These are phyloP conservation scores for Solanum sitiens DNA, from an alignment of 257 asterid species.

Conservation along the genomic window DNA sequence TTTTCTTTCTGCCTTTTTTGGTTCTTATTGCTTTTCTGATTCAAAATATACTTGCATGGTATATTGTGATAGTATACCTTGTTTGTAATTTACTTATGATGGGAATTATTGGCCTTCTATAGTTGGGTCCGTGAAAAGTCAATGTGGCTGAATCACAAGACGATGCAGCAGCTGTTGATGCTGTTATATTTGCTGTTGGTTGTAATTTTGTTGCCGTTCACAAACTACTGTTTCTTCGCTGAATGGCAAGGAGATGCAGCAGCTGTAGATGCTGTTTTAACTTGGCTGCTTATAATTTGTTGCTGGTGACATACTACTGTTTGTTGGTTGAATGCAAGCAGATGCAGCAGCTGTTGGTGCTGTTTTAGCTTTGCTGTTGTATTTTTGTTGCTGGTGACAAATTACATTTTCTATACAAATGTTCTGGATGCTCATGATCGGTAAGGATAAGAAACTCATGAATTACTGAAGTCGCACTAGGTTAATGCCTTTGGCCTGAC, in stretches of 20 bases:
- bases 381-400: slow-evolving; percentile 21
- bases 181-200: slow-evolving; percentile 28
- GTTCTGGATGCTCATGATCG: slow-evolving; percentile 18
- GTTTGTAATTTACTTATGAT: slow-evolving; percentile 26
- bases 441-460: slow-evolving; percentile 36
- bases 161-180: slow-evolving; percentile 31
- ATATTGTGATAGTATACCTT: slow-evolving; percentile 2
- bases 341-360: slow-evolving; percentile 21
- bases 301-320: slow-evolving; percentile 17
- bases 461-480: slow-evolving; percentile 8
- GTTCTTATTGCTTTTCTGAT: neutral
- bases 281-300: slow-evolving; percentile 35
- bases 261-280: slow-evolving; percentile 38
- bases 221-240: slow-evolving; percentile 25
- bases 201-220: slow-evolving; percentile 15
- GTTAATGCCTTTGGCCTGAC: slow-evolving; percentile 8
- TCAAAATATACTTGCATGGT: slow-evolving; percentile 1
- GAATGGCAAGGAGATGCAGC: slow-evolving; percentile 30
- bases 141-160: slow-evolving; percentile 37
- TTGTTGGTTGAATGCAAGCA: slow-evolving; percentile 34
- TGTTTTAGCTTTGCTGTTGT: slow-evolving; percentile 17
- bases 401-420: slow-evolving; percentile 14
- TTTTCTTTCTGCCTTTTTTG: neutral
- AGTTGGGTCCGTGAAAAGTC: slow-evolving; percentile 52
- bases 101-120: slow-evolving; percentile 55